Percentiles rank a stretch among this genome's conserved stretches.
phyloP scores from a whole-genome alignment of 2,329 filamentous ascomycete genomes.

The Epichloe typhina region DNA sequence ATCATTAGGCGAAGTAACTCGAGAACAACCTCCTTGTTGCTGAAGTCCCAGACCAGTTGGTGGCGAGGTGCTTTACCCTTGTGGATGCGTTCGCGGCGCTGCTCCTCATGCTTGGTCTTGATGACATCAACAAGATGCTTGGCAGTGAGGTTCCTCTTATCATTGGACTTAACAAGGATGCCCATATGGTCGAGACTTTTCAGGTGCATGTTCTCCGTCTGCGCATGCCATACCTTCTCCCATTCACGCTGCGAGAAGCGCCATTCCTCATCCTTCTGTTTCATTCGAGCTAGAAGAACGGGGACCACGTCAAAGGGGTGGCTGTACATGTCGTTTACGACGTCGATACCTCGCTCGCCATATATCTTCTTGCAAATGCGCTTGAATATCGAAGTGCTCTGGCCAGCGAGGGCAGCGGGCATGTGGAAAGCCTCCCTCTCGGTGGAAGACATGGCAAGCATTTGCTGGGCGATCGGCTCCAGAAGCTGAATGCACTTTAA shows the following conservation, averaged over 20 bases:
- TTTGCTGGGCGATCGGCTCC: constrained; percentile 84
- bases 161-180: constrained; percentile 71
- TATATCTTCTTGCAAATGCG: constrained; percentile 97
- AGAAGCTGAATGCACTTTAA: constrained; percentile 90
- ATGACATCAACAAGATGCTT: constrained; percentile 87
- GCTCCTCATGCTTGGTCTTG: constrained; percentile 85
- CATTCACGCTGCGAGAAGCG: constrained; percentile 92
- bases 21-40: constrained; percentile 54
- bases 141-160: constrained; percentile 82
- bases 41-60: constrained; percentile 66
- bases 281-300: constrained; percentile 74
- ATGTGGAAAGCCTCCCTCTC: constrained; percentile 68
- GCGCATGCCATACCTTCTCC: constrained; percentile 97
- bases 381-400: constrained; percentile 94
- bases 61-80: constrained; percentile 49
- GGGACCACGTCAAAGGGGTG: constrained; percentile 80
- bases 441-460: constrained; percentile 61
- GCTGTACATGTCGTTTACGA: constrained; percentile 76
- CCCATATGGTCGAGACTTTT: constrained; percentile 96
- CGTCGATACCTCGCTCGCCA: constrained; percentile 71
- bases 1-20: constrained; percentile 51
- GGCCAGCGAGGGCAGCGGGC: constrained; percentile 72
- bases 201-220: constrained; percentile 89
- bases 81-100: constrained; percentile 56
- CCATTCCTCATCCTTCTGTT: constrained; percentile 97